These are phyloP conservation scores for Umbelopsis isabellina DNA, from an alignment of 192 early-diverging fungal genomes.

Conservation along the genomic window DNA sequence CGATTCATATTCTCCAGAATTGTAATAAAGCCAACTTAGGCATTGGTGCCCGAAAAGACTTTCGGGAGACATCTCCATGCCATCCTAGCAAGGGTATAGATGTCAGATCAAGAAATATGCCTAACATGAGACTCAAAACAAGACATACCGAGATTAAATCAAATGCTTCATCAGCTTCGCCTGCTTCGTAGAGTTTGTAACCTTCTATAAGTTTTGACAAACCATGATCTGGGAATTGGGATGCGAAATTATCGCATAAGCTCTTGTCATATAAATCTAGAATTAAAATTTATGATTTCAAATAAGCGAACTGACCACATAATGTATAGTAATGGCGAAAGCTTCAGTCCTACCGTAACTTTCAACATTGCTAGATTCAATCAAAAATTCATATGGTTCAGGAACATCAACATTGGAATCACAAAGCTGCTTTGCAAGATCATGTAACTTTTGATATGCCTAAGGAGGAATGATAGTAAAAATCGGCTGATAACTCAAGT, in stretches of 20 bases:
- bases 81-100: conserved; percentile 40
- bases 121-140: too few relatives aligned
- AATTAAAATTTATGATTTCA: background rate
- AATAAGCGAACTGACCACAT: background rate
- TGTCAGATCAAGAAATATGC: background rate
- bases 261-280: conserved; percentile 49
- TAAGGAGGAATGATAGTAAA: background rate
- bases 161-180: conserved; percentile 34
- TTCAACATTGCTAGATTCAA: conserved; percentile 48
- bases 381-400: conserved; percentile 50
- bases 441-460: background rate
- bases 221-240: conserved; percentile 48
- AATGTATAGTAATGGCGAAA: background rate
- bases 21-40: conserved; percentile 51
- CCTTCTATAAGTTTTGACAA: conserved; percentile 51
- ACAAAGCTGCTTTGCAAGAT: conserved; percentile 35
- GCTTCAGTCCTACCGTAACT: conserved; percentile 32
- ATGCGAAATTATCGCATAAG: conserved; percentile 43
- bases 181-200: conserved; percentile 42
- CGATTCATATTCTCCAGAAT: conserved; percentile 50
- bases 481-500: background rate
- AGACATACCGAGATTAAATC: conserved; percentile 40
- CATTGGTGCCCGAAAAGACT: conserved; percentile 53
- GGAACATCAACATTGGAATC: conserved; percentile 27
- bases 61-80: conserved; percentile 41